These are phyloP conservation scores for Fusarium redolens DNA, from an alignment of 2,329 filamentous ascomycete species.

Conservation along the genomic window DNA sequence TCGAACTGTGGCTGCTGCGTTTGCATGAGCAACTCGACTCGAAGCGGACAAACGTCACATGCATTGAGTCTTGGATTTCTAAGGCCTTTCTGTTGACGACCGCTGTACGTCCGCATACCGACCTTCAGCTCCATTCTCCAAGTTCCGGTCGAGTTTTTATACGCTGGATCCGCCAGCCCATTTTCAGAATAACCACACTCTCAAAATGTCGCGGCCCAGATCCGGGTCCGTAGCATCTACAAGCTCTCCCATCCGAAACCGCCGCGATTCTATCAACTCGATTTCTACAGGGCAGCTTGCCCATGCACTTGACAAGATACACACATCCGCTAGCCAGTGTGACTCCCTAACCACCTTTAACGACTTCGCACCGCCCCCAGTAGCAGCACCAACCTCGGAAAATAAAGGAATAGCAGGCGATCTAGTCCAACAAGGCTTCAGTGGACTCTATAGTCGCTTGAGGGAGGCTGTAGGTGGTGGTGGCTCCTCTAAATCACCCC, in stretches of 20 bases:
- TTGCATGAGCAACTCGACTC: constrained; percentile 24
- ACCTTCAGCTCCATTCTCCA: not conserved
- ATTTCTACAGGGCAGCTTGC: constrained; percentile 76
- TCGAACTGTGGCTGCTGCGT: constrained; percentile 25
- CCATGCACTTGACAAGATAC: constrained; percentile 86
- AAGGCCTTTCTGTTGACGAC: constrained; percentile 4
- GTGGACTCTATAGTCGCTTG: constrained; percentile 87
- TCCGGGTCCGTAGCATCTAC: constrained; percentile 46
- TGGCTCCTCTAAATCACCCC: constrained; percentile 56
- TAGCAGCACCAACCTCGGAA: constrained; percentile 68
- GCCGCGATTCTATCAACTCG: constrained; percentile 55
- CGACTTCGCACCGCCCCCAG: constrained; percentile 82
- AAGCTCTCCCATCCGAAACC: constrained; percentile 50
- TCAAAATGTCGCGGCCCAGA: constrained; percentile 45
- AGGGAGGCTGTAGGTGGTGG: constrained; percentile 82
- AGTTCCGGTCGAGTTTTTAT: not conserved
- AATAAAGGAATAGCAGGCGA: constrained; percentile 78
- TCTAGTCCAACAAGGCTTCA: constrained; percentile 84
- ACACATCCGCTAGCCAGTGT: constrained; percentile 86
- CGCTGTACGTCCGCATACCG: not conserved
- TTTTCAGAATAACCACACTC: not conserved
- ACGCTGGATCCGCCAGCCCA: not conserved
- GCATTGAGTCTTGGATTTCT: constrained; percentile 11
- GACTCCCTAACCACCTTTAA: constrained; percentile 92
- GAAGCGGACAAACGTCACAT: constrained; percentile 26